Evolutionary conservation across 192 early-diverging fungal species (phyloP).

Genomic region (Coemansia sp.): DNA sequence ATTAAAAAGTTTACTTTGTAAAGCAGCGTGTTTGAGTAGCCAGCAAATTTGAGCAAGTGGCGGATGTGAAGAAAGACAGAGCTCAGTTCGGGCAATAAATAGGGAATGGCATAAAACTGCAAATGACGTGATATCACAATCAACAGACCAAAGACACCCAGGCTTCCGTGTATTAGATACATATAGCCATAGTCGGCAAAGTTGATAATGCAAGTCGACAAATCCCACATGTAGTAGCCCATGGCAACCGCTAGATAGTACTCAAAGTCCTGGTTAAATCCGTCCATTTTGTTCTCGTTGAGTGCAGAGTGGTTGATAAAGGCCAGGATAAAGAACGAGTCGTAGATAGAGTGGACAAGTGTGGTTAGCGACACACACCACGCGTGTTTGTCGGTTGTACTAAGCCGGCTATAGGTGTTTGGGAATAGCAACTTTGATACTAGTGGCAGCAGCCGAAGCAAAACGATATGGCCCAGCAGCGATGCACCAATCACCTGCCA

Average conservation of each 20-base stretch:
- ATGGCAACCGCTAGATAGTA: conserved; percentile 21
- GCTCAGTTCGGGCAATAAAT: conserved; percentile 45
- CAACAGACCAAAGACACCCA: conserved; percentile 39
- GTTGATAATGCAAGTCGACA: conserved; percentile 29
- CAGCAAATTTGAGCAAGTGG: conserved; percentile 32
- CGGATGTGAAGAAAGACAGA: conserved; percentile 45
- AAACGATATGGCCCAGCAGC: conserved; percentile 1
- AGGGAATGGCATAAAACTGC: conserved; percentile 48
- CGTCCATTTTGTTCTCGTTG: conserved; percentile 36
- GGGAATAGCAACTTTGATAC: conserved; percentile 20
- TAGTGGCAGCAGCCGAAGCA: neutral
- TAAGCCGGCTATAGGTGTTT: conserved; percentile 17
- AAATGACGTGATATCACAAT: conserved; percentile 41
- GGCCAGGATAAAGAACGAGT: conserved; percentile 22
- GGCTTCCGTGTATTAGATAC: conserved; percentile 36
- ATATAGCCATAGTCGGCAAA: conserved; percentile 27
- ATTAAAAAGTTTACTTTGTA: conserved; percentile 44
- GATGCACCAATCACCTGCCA: neutral
- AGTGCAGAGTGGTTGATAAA: conserved; percentile 20
- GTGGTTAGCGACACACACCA: conserved; percentile 17
- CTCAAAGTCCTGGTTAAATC: conserved; percentile 28
- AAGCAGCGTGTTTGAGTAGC: conserved; percentile 9
- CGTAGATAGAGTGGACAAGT: conserved; percentile 24
- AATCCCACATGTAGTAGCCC: conserved; percentile 52
- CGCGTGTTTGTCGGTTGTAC: conserved; percentile 11